These are phyloP conservation scores for Mallotus japonicus DNA, from an alignment of 441 rosid genomes.

Conservation along the genomic window DNA sequence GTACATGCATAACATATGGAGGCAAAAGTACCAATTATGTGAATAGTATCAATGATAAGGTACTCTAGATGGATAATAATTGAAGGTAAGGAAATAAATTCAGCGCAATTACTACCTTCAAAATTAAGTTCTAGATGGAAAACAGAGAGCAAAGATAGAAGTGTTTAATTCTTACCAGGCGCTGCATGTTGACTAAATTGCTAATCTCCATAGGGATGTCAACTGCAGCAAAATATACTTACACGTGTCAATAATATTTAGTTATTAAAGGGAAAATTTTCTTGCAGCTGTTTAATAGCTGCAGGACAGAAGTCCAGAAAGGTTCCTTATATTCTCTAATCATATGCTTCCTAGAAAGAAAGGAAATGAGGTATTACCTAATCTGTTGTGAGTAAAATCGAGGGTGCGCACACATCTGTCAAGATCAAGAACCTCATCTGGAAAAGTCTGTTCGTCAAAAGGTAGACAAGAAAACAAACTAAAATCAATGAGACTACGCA, in stretches of 20 bases:
- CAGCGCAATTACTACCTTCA: not conserved
- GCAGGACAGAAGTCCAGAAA: not conserved
- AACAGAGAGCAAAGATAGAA: not conserved
- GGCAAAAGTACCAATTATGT: not conserved
- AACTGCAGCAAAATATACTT: conserved; percentile 47
- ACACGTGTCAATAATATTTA: not conserved
- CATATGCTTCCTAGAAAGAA: not conserved
- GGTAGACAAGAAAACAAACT: conserved; percentile 17
- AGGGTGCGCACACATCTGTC: conserved; percentile 78
- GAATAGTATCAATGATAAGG: not conserved
- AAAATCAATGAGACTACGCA: not conserved
- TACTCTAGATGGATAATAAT: not conserved
- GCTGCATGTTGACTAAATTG: conserved; percentile 82
- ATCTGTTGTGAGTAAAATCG: conserved; percentile 78
- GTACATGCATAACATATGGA: not conserved
- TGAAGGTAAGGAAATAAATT: not conserved
- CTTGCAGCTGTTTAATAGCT: not conserved
- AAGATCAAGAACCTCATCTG: conserved; percentile 70
- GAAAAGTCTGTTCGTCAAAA: conserved; percentile 63
- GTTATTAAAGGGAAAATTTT: not conserved
- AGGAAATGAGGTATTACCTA: conserved; percentile 43
- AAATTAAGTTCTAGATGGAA: not conserved
- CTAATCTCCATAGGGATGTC: conserved; percentile 77
- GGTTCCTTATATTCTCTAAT: conserved; percentile 1
- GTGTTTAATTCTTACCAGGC: conserved; percentile 55